Evolutionary conservation across 768 basidiomycete genomes (phyloP).

Genomic region (Boletus subparvulus): DNA sequence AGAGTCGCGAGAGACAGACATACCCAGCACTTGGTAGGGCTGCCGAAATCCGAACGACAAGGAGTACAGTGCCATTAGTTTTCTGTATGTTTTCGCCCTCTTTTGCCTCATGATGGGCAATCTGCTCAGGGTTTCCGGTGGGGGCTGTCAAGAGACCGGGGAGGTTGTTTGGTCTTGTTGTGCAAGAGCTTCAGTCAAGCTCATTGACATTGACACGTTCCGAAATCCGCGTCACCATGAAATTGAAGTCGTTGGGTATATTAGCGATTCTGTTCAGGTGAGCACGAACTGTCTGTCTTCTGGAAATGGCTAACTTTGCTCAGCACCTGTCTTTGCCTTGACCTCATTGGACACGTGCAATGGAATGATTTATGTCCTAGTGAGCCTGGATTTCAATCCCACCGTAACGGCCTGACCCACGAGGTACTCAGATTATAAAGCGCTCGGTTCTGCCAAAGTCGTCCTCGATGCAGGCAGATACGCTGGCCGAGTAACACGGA

Average conservation of each 20-base stretch:
- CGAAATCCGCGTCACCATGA: slow-evolving; percentile 14
- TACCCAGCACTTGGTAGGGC: slow-evolving; percentile 91
- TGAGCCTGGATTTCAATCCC: slow-evolving; percentile 28
- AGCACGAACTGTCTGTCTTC: too few relatives aligned
- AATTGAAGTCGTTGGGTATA: slow-evolving; percentile 7
- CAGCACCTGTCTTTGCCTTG: slow-evolving; percentile 41
- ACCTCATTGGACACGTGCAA: slow-evolving; percentile 59
- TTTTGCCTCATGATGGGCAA: slow-evolving; percentile 79
- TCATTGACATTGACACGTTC: background rate
- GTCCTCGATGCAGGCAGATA: slow-evolving; percentile 58
- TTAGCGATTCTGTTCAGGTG: slow-evolving; percentile 16
- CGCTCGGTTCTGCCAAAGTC: slow-evolving; percentile 58
- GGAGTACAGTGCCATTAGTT: slow-evolving; percentile 89
- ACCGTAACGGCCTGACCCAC: slow-evolving; percentile 8
- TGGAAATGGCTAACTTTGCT: background rate
- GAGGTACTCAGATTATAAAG: slow-evolving; percentile 31
- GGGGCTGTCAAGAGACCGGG: too few relatives aligned
- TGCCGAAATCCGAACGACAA: slow-evolving; percentile 88
- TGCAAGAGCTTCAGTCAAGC: background rate
- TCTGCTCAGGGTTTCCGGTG: background rate
- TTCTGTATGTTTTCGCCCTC: slow-evolving; percentile 90
- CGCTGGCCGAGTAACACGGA: slow-evolving; percentile 50
- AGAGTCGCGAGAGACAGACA: slow-evolving; percentile 18
- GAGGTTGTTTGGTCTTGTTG: slow-evolving; percentile 29
- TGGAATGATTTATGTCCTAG: slow-evolving; percentile 75